Base-by-base conservation (phyloP, 768 basidiomycete genomes). In the Boletus huronensis region DNA sequence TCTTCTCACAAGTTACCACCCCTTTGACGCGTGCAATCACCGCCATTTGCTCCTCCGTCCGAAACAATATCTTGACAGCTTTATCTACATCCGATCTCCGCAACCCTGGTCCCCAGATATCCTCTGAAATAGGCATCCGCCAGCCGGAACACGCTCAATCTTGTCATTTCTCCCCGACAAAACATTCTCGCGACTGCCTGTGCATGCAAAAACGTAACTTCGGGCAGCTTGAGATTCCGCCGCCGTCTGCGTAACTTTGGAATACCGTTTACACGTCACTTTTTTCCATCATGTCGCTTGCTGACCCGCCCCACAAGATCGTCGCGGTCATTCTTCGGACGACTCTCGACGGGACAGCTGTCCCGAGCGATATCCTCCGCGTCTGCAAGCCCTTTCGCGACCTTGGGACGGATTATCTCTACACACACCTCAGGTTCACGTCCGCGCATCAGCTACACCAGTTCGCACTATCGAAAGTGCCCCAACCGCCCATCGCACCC, bases 41-140 rank as follows among this genome's bases (percentile, higher is more conserved):
- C 45, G 58, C 45, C n/a, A 34, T 58, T 50, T 41, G 55, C 17
- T 52, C 54, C n/a, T 55, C 54, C 46, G 46, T 19, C 42, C n/a
- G n/a, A 44, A 54, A 52, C 17, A 55, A 23, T 9, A 40, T 52
- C 46, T 50, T 41, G 19, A 58, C 55, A 6, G 73, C 77, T 16
- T 57, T 61, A 66, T 81, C 79, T 13, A 83, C 60, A 58, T 83
- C 79, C 13, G 74, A 72, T 36, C 77, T 69, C 16, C 82, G 75
- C 28, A 84, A 55, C 31, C 83, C 73, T 2, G 71, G 70, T 39
- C 81, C 83, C 83, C 83, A 84, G 26, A 85, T 84, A 53, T 82
- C 82, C 43, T 73, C 77, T 11, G 68, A 65, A 65, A 60, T 83
- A 84, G 21, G 74, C 75, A 54, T 84, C 83, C n/a, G 82, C 76